Conservation (phyloP, 2,329 filamentous ascomycete species). For the Penicillium sp. region DNA sequence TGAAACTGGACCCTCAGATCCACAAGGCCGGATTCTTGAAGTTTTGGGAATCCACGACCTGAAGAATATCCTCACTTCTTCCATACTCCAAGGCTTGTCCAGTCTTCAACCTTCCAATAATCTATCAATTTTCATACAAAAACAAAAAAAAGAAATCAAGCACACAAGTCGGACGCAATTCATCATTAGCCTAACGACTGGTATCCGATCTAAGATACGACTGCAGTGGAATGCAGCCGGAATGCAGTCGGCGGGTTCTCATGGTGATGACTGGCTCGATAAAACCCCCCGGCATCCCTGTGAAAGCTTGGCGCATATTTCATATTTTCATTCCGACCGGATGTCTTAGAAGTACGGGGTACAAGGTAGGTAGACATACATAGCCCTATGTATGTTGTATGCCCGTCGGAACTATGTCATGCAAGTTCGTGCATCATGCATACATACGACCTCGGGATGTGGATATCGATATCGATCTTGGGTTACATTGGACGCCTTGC, state of each 20-base stretch:
- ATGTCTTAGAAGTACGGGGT: not conserved
- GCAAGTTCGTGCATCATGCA: not conserved
- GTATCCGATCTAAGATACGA: conserved; percentile 7
- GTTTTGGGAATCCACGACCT: not conserved
- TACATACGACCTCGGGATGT: not conserved
- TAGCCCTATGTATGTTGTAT: conserved; percentile 4
- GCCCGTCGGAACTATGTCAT: conserved; percentile 1
- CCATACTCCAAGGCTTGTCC: not conserved
- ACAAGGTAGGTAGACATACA: not conserved
- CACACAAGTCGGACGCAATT: not conserved
- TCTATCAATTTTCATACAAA: not conserved
- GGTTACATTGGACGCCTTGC: not conserved
- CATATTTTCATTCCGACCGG: conserved; percentile 1
- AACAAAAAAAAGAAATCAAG: no score
- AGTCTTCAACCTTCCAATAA: not conserved
- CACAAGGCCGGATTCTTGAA: conserved; percentile 10
- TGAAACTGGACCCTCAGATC: not conserved
- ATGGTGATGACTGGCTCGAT: conserved; percentile 15
- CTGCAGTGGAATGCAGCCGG: conserved; percentile 14
- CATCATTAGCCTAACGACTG: not conserved
- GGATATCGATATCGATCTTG: not conserved
- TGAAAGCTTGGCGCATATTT: conserved; percentile 3
- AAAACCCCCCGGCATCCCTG: conserved; percentile 11
- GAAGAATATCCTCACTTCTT: not conserved
- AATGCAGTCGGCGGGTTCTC: conserved; percentile 18